Evolutionary conservation across 2,329 filamentous ascomycete genomes (phyloP), one percentile per base, ranked within the genome.

Genomic region (Alternaria sp.): DNA sequence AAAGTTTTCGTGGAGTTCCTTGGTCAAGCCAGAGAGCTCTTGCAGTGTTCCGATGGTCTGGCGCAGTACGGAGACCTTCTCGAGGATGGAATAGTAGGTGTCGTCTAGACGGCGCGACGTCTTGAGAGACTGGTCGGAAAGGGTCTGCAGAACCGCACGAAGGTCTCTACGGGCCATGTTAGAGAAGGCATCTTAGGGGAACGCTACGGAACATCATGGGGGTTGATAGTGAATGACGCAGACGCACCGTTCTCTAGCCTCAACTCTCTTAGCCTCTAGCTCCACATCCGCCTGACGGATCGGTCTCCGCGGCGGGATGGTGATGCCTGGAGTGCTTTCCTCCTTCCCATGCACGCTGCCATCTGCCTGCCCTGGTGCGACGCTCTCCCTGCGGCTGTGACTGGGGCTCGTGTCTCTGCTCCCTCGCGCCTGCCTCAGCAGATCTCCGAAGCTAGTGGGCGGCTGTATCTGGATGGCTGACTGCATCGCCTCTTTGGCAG

Each of bases 41-140:
- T 89, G 89, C 26, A 95, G 82, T 3, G 86, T 86, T 6, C 83
- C 78, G 43, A 94, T 86, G 1, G 89, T 92, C 68, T 83, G 86
- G 58, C 90, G 89, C 41, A 94, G 82, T 1, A 84, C 78, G 54
- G 85, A 86, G 53, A 91, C 84, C 73, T 90, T 92, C 75, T 92
- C 89, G 28, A 93, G 83, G 10, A 94, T 86, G 0, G 88, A 87
- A 67, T 92, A 91, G 80, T 94, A 94, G 4, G 90, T 90, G 62
- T 91, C 87, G 76, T 94, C 91, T 45, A 95, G 86, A 33, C 86
- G 86, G 64, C 86, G 84, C 15, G 89, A 92, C 23, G 89, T 88
- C 21, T 84, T 80, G 59, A 88, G 84, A 21, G 90, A 90, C 75
- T 89, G 85, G 30, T 85, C 81, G 69, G 85, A 85, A 11, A 94